Percentiles rank a stretch among this genome's conserved stretches.
Conservation (phyloP, 2,329 filamentous ascomycete genomes). For the Botrytis pseudocinerea region DNA sequence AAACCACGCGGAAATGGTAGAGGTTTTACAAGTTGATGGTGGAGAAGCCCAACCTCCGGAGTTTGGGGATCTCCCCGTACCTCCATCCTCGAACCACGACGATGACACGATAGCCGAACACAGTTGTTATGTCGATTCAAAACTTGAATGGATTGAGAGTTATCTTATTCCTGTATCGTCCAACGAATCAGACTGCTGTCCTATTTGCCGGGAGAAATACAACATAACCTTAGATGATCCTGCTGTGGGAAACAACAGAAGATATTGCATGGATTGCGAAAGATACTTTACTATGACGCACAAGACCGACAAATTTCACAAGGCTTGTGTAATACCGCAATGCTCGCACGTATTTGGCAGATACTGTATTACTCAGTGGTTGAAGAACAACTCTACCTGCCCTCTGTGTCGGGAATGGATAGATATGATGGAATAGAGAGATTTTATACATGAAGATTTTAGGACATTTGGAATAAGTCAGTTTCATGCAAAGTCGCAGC, state of each 20-base stretch:
- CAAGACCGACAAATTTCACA: neutral
- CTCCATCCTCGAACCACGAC: neutral
- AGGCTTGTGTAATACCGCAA: neutral
- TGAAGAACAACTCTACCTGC: neutral
- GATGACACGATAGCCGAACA: neutral
- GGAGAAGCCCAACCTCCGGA: neutral
- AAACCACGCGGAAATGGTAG: neutral
- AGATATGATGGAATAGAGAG: neutral
- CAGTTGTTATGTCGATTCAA: neutral
- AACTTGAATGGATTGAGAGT: neutral
- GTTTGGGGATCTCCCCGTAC: fast-evolving
- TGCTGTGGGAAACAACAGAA: neutral
- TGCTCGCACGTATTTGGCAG: slow-evolving; percentile 1
- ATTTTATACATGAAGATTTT: neutral
- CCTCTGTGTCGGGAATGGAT: neutral
- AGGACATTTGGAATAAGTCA: neutral
- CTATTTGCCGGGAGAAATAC: neutral
- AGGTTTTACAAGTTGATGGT: neutral
- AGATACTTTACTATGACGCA: neutral
- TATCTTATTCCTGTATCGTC: neutral
- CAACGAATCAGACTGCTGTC: neutral
- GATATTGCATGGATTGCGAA: neutral
- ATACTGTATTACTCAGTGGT: slow-evolving; percentile 4
- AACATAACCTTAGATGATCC: too few relatives aligned
- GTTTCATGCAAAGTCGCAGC: neutral